Evolutionary conservation across 352 stramenopile species (phyloP).

Genomic region (Globisporangium lucens): DNA sequence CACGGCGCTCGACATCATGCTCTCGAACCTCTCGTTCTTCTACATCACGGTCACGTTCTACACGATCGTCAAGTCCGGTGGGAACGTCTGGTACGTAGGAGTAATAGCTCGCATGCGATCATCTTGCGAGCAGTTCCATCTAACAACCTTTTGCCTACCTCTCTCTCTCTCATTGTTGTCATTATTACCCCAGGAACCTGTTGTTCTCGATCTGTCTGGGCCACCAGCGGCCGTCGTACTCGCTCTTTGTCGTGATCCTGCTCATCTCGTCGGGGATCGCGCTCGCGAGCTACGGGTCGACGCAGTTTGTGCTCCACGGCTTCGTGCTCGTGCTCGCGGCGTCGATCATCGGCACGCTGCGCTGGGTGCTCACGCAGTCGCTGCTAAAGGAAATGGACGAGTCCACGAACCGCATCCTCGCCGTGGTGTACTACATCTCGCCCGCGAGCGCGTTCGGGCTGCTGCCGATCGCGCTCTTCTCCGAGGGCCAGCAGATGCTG

Average conservation of each 20-base stretch:
- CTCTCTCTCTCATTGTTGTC: neutral
- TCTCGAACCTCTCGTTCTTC: slow-evolving; percentile 80
- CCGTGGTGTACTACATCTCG: slow-evolving; percentile 84
- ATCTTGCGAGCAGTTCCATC: neutral
- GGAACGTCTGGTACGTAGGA: slow-evolving; percentile 58
- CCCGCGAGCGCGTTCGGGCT: slow-evolving; percentile 66
- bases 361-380: slow-evolving; percentile 85
- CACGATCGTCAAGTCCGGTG: slow-evolving; percentile 78
- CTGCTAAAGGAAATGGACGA: slow-evolving; percentile 65
- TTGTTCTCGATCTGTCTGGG: slow-evolving; percentile 78
- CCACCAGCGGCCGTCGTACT: slow-evolving; percentile 58
- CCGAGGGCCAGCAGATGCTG: slow-evolving; percentile 45
- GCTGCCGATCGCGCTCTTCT: slow-evolving; percentile 59
- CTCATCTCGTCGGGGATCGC: slow-evolving; percentile 70
- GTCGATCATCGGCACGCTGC: slow-evolving; percentile 66
- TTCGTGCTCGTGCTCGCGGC: slow-evolving; percentile 71
- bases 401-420: slow-evolving; percentile 58
- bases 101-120: neutral
- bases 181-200: slow-evolving; percentile 37
- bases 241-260: slow-evolving; percentile 52
- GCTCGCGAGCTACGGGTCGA: slow-evolving; percentile 70
- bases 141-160: neutral
- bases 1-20: slow-evolving; percentile 82
- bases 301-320: slow-evolving; percentile 68
- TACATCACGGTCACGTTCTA: slow-evolving; percentile 89